phyloP scores from a whole-genome alignment of 768 basidiomycete genomes.

The Phylloporus sp. region DNA sequence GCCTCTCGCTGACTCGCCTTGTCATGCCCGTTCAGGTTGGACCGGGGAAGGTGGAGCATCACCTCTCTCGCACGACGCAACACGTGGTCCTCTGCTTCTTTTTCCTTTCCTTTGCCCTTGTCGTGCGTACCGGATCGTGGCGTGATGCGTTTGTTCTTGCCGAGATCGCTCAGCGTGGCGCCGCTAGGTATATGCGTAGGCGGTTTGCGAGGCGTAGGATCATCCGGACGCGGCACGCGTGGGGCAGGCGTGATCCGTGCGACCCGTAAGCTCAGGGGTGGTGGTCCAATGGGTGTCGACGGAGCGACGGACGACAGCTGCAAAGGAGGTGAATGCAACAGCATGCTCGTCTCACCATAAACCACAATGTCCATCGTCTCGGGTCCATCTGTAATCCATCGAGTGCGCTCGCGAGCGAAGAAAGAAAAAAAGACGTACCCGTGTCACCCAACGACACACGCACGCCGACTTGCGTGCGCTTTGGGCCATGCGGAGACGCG shows the following conservation, averaged over 20 bases:
- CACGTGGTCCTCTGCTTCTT: constrained; percentile 25
- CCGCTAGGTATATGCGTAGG: constrained; percentile 36
- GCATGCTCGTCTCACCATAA: constrained; percentile 36
- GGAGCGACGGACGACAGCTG: constrained; percentile 9
- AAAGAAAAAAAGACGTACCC: constrained; percentile 33
- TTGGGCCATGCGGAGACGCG: constrained; percentile 14
- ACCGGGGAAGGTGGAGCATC: constrained; percentile 37
- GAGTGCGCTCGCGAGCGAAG: not conserved
- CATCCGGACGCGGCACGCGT: constrained; percentile 61
- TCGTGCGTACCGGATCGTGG: constrained; percentile 1
- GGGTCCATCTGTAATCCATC: constrained; percentile 48
- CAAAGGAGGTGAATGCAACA: constrained; percentile 6
- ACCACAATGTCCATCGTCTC: constrained; percentile 67
- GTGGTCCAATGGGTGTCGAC: constrained; percentile 22
- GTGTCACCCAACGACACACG: constrained; percentile 69
- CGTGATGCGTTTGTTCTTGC: constrained; percentile 23
- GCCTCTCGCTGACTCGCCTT: not conserved
- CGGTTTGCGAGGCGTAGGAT: constrained; percentile 72
- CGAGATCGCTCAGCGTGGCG: constrained; percentile 13
- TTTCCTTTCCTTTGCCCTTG: constrained; percentile 16
- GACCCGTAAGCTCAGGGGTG: constrained; percentile 41
- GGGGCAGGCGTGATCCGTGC: constrained; percentile 51
- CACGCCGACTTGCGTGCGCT: constrained; percentile 52
- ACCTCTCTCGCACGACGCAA: constrained; percentile 35
- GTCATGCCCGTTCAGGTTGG: constrained; percentile 9